Conservation (phyloP, 2,329 filamentous ascomycete genomes). For the Dactylella cylindrospora region DNA sequence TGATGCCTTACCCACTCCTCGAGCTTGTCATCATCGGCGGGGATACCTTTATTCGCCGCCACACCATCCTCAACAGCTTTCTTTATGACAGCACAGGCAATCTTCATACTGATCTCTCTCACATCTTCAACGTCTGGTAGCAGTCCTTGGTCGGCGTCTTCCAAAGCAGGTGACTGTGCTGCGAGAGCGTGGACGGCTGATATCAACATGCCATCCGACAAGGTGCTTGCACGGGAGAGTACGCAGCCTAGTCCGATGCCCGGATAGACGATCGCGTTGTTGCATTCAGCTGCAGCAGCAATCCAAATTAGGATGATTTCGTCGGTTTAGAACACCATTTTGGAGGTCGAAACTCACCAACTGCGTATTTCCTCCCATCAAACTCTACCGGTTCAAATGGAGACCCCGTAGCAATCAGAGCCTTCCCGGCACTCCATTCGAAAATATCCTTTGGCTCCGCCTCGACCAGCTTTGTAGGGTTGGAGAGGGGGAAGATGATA, state of each 20-base stretch:
- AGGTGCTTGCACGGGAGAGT: constrained; percentile 65
- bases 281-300: constrained; percentile 71
- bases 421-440: constrained; percentile 75
- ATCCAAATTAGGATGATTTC: neutral
- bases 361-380: constrained; percentile 59
- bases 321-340: no score
- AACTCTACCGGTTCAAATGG: constrained; percentile 74
- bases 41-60: constrained; percentile 67
- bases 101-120: constrained; percentile 72
- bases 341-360: constrained; percentile 53
- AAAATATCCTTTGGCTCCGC: constrained; percentile 75
- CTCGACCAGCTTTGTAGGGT: constrained; percentile 81
- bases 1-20: constrained; percentile 74
- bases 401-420: constrained; percentile 77
- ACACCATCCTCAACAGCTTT: constrained; percentile 70
- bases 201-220: constrained; percentile 79
- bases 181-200: constrained; percentile 75
- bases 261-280: constrained; percentile 83
- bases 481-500: constrained; percentile 79
- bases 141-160: constrained; percentile 65
- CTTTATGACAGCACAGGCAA: constrained; percentile 73
- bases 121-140: constrained; percentile 76
- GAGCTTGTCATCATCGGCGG: constrained; percentile 58
- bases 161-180: constrained; percentile 68
- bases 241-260: constrained; percentile 81